Evolutionary conservation across 1,284 basidiomycete species (phyloP).

Genomic region (Heterobasidion parviporum): DNA sequence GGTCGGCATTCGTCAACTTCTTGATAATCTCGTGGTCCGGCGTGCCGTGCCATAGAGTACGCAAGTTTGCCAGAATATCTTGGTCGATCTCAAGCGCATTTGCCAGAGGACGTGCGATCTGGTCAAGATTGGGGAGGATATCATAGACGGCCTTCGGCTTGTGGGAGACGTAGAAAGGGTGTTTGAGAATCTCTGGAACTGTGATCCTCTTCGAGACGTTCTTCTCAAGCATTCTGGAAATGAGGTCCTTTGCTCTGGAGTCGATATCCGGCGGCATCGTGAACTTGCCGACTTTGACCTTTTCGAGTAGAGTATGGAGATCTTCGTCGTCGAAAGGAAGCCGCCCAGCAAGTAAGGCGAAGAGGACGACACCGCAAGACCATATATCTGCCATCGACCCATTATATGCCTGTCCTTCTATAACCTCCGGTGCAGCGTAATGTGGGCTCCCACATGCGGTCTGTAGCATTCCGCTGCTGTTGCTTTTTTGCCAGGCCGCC

Average conservation of each 20-base stretch:
- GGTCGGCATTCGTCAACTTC: slow-evolving; percentile 54
- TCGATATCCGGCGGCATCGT: slow-evolving; percentile 81
- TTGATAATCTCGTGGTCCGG: slow-evolving; percentile 65
- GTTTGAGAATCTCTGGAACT: slow-evolving; percentile 78
- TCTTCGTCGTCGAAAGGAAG: slow-evolving; percentile 93
- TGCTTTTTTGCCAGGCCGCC: slow-evolving; percentile 83
- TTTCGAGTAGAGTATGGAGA: slow-evolving; percentile 69
- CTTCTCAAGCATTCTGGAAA: slow-evolving; percentile 82
- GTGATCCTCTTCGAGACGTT: slow-evolving; percentile 81
- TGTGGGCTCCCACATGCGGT: slow-evolving; percentile 96
- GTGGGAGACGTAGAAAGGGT: slow-evolving; percentile 83
- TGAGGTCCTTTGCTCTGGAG: slow-evolving; percentile 72
- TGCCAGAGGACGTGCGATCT: slow-evolving; percentile 60
- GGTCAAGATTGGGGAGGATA: slow-evolving; percentile 58
- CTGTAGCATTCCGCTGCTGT: slow-evolving; percentile 58
- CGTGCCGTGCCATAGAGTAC: slow-evolving; percentile 82
- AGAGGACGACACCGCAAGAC: slow-evolving; percentile 97
- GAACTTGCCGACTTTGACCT: slow-evolving; percentile 80
- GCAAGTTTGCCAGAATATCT: slow-evolving; percentile 87
- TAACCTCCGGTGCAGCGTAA: slow-evolving; percentile 96
- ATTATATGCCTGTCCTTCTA: slow-evolving; percentile 80
- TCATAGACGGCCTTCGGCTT: slow-evolving; percentile 40
- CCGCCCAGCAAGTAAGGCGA: slow-evolving; percentile 83
- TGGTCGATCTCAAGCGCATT: slow-evolving; percentile 66
- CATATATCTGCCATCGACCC: slow-evolving; percentile 92